Conservation (phyloP, 2,329 filamentous ascomycete species). For the Aureobasidium sp. region DNA sequence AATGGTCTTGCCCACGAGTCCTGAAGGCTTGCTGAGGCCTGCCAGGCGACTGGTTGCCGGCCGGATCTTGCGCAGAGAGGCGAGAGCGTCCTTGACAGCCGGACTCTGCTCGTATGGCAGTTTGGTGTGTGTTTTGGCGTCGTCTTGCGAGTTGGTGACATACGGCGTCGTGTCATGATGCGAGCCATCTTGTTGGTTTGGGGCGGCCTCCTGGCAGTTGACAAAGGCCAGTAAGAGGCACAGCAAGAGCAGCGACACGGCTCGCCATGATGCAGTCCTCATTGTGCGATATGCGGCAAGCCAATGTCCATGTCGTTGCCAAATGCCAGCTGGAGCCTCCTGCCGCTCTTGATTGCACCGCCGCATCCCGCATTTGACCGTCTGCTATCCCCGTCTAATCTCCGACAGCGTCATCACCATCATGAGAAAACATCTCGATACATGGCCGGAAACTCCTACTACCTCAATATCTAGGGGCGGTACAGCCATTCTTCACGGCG, state of each 20-base stretch:
- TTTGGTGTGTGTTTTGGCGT: neutral
- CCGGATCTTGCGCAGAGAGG: conserved; percentile 33
- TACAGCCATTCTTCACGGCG: conserved; percentile 25
- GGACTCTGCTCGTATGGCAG: neutral
- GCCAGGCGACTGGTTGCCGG: conserved; percentile 29
- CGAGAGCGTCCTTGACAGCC: conserved; percentile 35
- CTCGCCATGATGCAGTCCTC: conserved; percentile 2
- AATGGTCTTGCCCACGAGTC: conserved; percentile 46
- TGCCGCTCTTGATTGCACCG: neutral
- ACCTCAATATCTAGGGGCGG: neutral
- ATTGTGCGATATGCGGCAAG: neutral
- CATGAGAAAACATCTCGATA: neutral
- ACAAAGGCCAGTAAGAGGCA: conserved; percentile 3
- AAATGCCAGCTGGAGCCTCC: neutral
- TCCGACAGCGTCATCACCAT: neutral
- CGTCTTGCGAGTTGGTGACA: neutral
- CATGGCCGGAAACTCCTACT: neutral
- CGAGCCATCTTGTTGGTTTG: neutral
- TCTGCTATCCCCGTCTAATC: neutral
- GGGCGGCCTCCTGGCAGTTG: neutral
- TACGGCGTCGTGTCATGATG: neutral
- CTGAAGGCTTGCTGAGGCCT: conserved; percentile 43
- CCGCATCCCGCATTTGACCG: neutral
- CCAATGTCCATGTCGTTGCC: neutral
- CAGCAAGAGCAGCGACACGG: conserved; percentile 3